These are phyloP conservation scores for Vinca major DNA, from an alignment of 305 asterid genomes.

Conservation along the genomic window DNA sequence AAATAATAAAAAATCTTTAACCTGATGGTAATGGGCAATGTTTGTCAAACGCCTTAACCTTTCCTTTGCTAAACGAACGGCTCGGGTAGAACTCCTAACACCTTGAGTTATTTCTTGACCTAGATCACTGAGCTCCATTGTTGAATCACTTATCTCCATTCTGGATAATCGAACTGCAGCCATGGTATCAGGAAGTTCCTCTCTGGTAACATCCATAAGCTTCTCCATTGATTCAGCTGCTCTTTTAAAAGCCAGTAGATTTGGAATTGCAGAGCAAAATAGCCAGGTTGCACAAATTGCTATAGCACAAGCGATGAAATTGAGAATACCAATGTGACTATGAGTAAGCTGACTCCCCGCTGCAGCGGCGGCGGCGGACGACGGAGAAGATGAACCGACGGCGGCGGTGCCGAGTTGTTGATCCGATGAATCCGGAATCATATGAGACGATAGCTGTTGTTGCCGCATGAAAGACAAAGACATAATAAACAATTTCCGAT, in stretches of 20 bases:
- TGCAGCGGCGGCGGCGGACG: background rate
- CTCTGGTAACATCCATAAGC: conserved; percentile 67
- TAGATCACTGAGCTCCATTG: conserved; percentile 84
- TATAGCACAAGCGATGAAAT: conserved; percentile 68
- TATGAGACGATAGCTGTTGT: conserved; percentile 18
- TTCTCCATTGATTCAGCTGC: conserved; percentile 74
- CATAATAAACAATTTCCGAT: conserved; percentile 31
- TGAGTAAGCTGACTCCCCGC: conserved; percentile 23
- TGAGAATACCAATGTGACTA: conserved; percentile 59
- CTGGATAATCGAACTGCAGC: conserved; percentile 90
- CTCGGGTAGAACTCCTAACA: conserved; percentile 67
- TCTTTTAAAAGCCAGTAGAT: conserved; percentile 82
- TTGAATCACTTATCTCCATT: conserved; percentile 84
- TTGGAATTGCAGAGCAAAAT: conserved; percentile 67
- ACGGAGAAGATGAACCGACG: conserved; percentile 35
- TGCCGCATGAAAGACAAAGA: conserved; percentile 28
- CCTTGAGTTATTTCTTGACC: conserved; percentile 84
- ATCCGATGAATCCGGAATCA: conserved; percentile 22
- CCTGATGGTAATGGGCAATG: conserved; percentile 38
- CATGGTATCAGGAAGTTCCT: conserved; percentile 90
- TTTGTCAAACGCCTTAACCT: conserved; percentile 50
- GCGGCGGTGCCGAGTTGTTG: conserved; percentile 30
- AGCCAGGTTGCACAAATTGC: conserved; percentile 87
- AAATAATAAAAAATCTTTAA: conserved; percentile 22
- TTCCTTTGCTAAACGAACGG: conserved; percentile 74